Percentiles rank a stretch among this genome's conserved stretches.
Evolutionary conservation across 352 stramenopile genomes (phyloP).

Genomic region (Phytophthora cryptogea): DNA sequence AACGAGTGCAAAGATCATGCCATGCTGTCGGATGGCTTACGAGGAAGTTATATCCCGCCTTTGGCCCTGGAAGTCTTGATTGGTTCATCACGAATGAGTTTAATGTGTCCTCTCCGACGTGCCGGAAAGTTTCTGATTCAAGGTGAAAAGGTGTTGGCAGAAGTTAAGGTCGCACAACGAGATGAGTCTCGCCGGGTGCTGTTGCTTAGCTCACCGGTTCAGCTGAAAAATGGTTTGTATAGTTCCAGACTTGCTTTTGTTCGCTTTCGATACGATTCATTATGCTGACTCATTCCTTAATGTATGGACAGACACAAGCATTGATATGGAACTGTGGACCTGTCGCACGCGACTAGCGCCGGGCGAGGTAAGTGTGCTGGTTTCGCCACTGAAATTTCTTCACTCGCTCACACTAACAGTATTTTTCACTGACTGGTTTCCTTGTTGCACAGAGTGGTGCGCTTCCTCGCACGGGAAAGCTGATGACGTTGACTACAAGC

Average conservation of each 20-base stretch:
- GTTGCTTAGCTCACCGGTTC: slow-evolving; percentile 84
- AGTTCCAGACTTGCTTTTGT: not conserved
- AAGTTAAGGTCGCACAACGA: slow-evolving; percentile 89
- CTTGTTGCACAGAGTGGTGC: slow-evolving; percentile 38
- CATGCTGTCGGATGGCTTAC: slow-evolving; percentile 76
- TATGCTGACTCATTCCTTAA: slow-evolving; percentile 12
- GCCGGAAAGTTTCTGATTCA: slow-evolving; percentile 90
- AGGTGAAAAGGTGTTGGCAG: slow-evolving; percentile 80
- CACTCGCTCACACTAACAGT: not conserved
- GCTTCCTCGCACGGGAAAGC: slow-evolving; percentile 44
- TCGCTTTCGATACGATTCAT: not conserved
- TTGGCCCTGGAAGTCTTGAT: slow-evolving; percentile 87
- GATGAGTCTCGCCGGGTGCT: slow-evolving; percentile 86
- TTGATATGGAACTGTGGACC: slow-evolving; percentile 87
- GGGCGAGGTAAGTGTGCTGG: slow-evolving; percentile 49
- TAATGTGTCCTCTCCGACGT: slow-evolving; percentile 82
- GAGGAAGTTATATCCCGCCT: slow-evolving; percentile 82
- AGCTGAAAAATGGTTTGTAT: slow-evolving; percentile 85
- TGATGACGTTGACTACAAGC: slow-evolving; percentile 57
- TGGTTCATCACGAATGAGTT: slow-evolving; percentile 62
- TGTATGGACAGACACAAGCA: slow-evolving; percentile 54
- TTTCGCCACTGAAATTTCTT: not conserved
- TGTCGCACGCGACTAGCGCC: slow-evolving; percentile 51
- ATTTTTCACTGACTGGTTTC: not conserved
- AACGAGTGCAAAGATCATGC: slow-evolving; percentile 61